A percentile compares a stretch with the other conserved stretches of the same genome.
Evolutionary conservation across 331 rosid species (phyloP).

Genomic region (Saraca asoca): DNA sequence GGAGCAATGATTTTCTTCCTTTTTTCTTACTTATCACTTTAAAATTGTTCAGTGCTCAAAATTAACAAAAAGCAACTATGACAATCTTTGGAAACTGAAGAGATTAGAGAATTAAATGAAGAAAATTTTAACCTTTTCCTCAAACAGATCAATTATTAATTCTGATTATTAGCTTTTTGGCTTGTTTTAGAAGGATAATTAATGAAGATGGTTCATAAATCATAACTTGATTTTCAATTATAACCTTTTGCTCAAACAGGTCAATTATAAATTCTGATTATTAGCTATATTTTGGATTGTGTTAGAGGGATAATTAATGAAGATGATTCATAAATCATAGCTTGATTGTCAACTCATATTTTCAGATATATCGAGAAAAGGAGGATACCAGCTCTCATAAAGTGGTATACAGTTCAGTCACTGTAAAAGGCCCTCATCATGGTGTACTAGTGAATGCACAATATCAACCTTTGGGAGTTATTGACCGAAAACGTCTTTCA

Average conservation of each 20-base stretch:
- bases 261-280: slow-evolving; percentile 15
- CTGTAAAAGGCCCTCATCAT: slow-evolving; percentile 66
- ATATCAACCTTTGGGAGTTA: slow-evolving; percentile 81
- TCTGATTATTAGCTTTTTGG: slow-evolving; percentile 9
- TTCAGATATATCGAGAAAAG: slow-evolving; percentile 78
- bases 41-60: slow-evolving; percentile 12
- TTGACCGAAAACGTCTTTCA: slow-evolving; percentile 80
- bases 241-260: background rate
- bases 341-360: slow-evolving; percentile 29
- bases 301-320: slow-evolving; percentile 13
- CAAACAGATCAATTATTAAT: slow-evolving; percentile 8
- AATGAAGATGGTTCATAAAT: slow-evolving; percentile 18
- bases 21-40: slow-evolving; percentile 1
- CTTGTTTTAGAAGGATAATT: slow-evolving; percentile 17
- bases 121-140: no score
- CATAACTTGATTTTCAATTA: slow-evolving; percentile 30
- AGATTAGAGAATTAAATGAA: slow-evolving; percentile 4
- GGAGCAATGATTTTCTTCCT: background rate
- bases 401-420: slow-evolving; percentile 74
- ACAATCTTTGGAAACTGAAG: background rate
- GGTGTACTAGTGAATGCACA: slow-evolving; percentile 72
- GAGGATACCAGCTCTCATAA: slow-evolving; percentile 65
- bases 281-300: slow-evolving; percentile 18
- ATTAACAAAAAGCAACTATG: background rate
- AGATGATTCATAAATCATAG: slow-evolving; percentile 23